Conservation (phyloP, 208 protist species). For the Angomonas ambiguus region DNA sequence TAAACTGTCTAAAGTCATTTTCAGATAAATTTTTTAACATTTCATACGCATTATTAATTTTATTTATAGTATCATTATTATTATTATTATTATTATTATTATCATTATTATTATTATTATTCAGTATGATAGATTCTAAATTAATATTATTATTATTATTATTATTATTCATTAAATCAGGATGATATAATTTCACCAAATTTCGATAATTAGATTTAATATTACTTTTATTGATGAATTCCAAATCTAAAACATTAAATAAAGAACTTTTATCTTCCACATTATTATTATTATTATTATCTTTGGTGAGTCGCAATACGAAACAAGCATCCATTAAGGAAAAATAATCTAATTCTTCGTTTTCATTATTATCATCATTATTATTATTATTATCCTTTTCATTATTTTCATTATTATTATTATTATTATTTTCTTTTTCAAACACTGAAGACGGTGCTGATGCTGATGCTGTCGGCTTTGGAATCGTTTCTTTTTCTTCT, state of each 20-base stretch:
- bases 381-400: no score
- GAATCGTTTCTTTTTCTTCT: no score
- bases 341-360: no score
- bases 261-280: not conserved
- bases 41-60: not conserved
- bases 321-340: no score
- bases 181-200: not conserved
- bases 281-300: no score
- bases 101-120: not conserved
- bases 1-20: not conserved
- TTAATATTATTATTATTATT: not conserved
- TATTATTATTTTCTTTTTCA: no score
- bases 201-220: constrained; percentile 15
- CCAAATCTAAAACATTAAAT: constrained; percentile 8
- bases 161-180: no score
- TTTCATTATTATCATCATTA: no score
- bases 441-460: no score
- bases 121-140: not conserved
- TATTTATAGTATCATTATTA: not conserved
- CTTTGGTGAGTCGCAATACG: no score
- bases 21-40: not conserved
- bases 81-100: constrained; percentile 7
- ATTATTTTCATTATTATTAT: no score
- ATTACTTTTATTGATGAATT: not conserved
- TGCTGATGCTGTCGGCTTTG: no score